Conservation (phyloP, 306 rosid species). For the Delonix regia region DNA sequence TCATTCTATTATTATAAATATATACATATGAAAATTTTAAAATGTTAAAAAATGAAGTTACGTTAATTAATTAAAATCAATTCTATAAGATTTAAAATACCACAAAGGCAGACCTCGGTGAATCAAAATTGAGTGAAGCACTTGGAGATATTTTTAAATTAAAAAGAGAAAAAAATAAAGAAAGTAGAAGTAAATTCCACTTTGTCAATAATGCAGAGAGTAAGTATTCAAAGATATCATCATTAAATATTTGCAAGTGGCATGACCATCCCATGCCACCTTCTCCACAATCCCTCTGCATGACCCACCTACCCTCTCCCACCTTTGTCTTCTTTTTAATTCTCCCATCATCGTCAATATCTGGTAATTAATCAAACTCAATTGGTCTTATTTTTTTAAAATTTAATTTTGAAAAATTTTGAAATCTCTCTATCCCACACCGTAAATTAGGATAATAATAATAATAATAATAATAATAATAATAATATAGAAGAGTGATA, state of each 20-base stretch:
- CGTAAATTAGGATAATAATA: not conserved
- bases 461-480: not conserved
- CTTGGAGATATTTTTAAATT: not conserved
- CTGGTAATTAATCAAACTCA: too few relatives aligned
- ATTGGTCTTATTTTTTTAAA: too few relatives aligned
- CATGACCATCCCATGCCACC: constrained; percentile 55
- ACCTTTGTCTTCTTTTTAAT: too few relatives aligned
- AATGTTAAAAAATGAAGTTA: too few relatives aligned
- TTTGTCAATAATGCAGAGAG: constrained; percentile 16
- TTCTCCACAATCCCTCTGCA: constrained; percentile 50
- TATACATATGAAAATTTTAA: too few relatives aligned
- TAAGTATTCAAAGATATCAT: constrained; percentile 44
- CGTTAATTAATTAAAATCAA: too few relatives aligned
- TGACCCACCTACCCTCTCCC: constrained; percentile 45
- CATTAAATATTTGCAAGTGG: constrained; percentile 57
- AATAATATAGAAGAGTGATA: not conserved
- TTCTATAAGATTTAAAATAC: too few relatives aligned
- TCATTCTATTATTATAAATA: too few relatives aligned
- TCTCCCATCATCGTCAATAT: too few relatives aligned
- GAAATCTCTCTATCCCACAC: too few relatives aligned
- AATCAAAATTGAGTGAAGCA: not conserved
- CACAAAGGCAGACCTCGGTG: not conserved
- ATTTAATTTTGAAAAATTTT: too few relatives aligned
- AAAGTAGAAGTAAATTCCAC: constrained; percentile 25
- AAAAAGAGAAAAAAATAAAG: not conserved